These are phyloP conservation scores for Nitzschia putrida DNA, from an alignment of 108 stramenopile species.

Conservation along the genomic window DNA sequence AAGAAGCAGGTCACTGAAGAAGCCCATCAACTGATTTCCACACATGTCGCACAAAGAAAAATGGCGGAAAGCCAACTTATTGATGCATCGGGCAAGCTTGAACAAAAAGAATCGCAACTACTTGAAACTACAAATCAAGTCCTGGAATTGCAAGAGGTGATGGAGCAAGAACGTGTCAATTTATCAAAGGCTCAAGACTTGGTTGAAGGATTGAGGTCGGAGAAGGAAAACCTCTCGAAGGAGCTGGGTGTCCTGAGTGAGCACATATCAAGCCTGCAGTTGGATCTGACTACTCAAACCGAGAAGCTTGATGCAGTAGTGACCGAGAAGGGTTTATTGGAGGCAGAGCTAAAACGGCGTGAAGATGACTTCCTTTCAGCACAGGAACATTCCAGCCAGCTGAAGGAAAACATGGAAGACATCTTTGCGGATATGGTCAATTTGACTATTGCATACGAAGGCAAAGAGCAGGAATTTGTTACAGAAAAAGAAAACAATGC, in stretches of 20 bases:
- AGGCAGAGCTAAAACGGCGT: background rate
- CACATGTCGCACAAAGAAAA: constrained; percentile 28
- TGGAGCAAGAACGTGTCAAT: constrained; percentile 3
- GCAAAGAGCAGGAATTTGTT: constrained; percentile 25
- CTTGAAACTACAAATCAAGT: background rate
- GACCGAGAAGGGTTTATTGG: background rate
- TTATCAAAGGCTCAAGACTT: background rate
- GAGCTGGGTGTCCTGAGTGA: no score
- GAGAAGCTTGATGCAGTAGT: constrained; percentile 4
- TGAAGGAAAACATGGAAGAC: constrained; percentile 36
- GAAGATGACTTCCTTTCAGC: background rate
- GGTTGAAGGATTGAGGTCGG: no score
- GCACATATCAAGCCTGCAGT: background rate
- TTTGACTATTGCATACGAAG: constrained; percentile 30
- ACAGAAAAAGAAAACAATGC: constrained; percentile 5
- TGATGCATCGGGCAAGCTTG: constrained; percentile 2
- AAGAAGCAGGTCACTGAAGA: constrained; percentile 18
- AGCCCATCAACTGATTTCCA: constrained; percentile 24
- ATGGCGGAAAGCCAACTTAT: constrained; percentile 15
- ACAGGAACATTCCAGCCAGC: constrained; percentile 1
- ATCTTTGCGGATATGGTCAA: constrained; percentile 45
- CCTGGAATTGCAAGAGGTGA: background rate
- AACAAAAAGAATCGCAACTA: constrained; percentile 13
- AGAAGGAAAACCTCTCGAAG: no score
- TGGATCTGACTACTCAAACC: background rate